Conservation (phyloP, 2,329 filamentous ascomycete species). For the Penicillium digitatum region DNA sequence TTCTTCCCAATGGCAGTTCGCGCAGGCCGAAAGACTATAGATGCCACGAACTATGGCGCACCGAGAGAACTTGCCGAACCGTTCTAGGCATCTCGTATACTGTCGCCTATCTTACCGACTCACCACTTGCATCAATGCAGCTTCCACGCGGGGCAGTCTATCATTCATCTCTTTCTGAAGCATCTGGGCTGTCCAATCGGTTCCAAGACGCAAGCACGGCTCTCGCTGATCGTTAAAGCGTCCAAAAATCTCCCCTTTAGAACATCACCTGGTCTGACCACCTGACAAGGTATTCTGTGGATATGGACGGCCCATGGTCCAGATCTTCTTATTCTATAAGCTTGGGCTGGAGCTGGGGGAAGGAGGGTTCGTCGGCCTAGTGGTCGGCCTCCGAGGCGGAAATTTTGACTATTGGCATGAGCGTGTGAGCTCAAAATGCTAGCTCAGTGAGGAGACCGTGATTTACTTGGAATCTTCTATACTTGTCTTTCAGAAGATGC, state of each 20-base stretch:
- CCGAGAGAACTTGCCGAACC: neutral
- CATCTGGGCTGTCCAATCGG: neutral
- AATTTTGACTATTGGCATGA: neutral
- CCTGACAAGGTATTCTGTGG: neutral
- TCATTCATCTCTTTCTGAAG: neutral
- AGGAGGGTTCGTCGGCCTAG: neutral
- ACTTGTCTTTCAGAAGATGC: neutral
- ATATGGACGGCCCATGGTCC: neutral
- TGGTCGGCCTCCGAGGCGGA: neutral
- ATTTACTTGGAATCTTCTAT: neutral
- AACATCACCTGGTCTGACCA: neutral
- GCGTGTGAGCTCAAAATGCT: neutral
- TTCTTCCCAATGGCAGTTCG: neutral
- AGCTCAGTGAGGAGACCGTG: neutral
- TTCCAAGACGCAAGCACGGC: neutral
- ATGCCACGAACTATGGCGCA: neutral
- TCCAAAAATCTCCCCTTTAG: neutral
- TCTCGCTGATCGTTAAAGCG: neutral
- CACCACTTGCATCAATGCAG: neutral
- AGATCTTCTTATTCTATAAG: neutral
- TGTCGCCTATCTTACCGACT: neutral
- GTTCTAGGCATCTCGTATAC: neutral
- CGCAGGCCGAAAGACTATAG: neutral
- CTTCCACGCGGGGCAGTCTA: neutral
- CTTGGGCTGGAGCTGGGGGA: neutral